Evolutionary conservation across 352 stramenopile species (phyloP).

Genomic region (Globisporangium alternatum): DNA sequence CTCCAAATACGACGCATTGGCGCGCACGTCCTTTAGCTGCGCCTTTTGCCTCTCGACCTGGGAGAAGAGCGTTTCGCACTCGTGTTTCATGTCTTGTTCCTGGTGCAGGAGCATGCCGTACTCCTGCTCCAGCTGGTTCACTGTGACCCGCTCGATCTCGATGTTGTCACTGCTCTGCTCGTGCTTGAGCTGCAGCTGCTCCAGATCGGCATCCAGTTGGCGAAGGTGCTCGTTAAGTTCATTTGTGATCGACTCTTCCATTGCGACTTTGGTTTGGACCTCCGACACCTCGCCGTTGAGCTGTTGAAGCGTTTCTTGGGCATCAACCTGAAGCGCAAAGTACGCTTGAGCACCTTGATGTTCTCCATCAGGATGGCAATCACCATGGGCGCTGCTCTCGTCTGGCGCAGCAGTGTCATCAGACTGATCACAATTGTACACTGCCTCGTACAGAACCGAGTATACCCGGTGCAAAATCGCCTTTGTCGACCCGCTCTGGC

Average conservation of each 20-base stretch:
- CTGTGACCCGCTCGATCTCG: constrained; percentile 32
- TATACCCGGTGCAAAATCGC: constrained; percentile 26
- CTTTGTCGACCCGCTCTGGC: constrained; percentile 23
- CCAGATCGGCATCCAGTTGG: constrained; percentile 38
- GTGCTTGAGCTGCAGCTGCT: constrained; percentile 30
- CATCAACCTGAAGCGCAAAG: constrained; percentile 24
- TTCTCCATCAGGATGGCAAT: background rate
- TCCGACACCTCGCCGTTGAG: constrained; percentile 15
- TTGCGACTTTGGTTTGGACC: constrained; percentile 31
- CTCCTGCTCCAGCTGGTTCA: constrained; percentile 47
- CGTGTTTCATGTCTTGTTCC: constrained; percentile 36
- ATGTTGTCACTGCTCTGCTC: constrained; percentile 36
- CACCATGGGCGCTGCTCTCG: background rate
- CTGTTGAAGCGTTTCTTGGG: constrained; percentile 17
- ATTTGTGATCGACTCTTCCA: constrained; percentile 43
- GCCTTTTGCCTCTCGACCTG: constrained; percentile 42
- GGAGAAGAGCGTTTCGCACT: constrained; percentile 37
- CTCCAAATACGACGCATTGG: constrained; percentile 52
- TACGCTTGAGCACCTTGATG: constrained; percentile 17
- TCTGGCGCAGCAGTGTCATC: background rate
- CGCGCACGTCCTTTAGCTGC: constrained; percentile 41
- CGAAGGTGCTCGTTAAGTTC: constrained; percentile 33
- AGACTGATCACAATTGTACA: constrained; percentile 12
- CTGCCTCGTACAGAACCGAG: constrained; percentile 18
- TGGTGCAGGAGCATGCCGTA: constrained; percentile 41